Conservation (phyloP, 345 rosid species). For the Corchorus capsularis region DNA sequence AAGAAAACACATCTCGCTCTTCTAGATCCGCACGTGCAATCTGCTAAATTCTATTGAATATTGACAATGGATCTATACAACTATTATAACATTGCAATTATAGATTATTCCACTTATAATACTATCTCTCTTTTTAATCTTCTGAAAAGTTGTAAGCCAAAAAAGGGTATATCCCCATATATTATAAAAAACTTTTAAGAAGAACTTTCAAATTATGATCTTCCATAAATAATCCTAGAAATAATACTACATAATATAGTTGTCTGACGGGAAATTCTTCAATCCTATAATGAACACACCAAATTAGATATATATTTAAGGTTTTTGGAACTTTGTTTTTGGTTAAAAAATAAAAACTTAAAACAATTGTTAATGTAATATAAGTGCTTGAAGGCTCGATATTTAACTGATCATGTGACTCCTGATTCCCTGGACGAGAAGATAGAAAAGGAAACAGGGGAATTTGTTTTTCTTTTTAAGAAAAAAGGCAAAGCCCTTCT, state of each 20-base stretch:
- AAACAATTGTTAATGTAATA: background rate
- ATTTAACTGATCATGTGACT: conserved; percentile 31
- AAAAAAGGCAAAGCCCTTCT: conserved; percentile 15
- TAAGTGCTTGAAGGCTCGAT: conserved; percentile 10
- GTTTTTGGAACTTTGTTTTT: conserved; percentile 7
- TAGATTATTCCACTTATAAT: too few relatives aligned
- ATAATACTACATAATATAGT: background rate
- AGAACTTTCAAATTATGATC: too few relatives aligned
- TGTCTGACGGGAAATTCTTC: background rate
- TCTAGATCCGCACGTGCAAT: too few relatives aligned
- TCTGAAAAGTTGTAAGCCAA: too few relatives aligned
- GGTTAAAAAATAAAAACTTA: background rate
- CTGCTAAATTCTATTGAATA: too few relatives aligned
- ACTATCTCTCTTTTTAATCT: too few relatives aligned
- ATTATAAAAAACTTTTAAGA: too few relatives aligned
- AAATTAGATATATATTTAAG: background rate
- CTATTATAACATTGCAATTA: too few relatives aligned
- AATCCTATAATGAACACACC: background rate
- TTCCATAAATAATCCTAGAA: background rate
- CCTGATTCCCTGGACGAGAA: conserved; percentile 32
- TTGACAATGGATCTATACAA: too few relatives aligned
- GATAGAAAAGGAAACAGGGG: conserved; percentile 20
- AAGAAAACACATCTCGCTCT: too few relatives aligned
- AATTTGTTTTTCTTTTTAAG: too few relatives aligned
- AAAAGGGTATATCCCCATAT: too few relatives aligned